Evolutionary conservation across 441 rosid species (phyloP).

Genomic region (Erodium texanum): DNA sequence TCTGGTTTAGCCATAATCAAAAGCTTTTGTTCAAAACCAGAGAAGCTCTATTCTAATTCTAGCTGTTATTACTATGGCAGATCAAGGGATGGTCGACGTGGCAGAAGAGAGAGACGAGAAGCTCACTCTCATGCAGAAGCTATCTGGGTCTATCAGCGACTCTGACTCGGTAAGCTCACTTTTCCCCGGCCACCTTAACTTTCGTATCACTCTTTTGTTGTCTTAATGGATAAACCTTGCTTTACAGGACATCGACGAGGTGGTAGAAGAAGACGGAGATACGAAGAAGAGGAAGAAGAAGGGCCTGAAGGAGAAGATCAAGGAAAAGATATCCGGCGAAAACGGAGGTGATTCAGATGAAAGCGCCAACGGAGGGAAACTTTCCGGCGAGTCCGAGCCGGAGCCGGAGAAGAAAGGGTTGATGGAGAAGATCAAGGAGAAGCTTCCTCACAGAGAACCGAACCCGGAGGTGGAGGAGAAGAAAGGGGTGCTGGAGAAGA

Average conservation of each 20-base stretch:
- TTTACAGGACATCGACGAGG: slow-evolving; percentile 36
- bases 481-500: neutral
- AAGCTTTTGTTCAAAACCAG: neutral
- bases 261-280: slow-evolving; percentile 24
- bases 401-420: neutral
- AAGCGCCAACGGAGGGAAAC: too few relatives aligned
- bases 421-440: neutral
- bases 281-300: slow-evolving; percentile 27
- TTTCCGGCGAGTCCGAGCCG: neutral
- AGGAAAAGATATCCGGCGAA: slow-evolving; percentile 10
- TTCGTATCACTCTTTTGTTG: too few relatives aligned
- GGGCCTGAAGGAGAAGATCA: slow-evolving; percentile 22
- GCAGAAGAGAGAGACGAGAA: slow-evolving; percentile 11
- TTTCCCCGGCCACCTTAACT: too few relatives aligned
- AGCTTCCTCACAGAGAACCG: neutral
- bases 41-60: too few relatives aligned
- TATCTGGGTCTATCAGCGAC: slow-evolving; percentile 27
- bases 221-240: too few relatives aligned
- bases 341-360: too few relatives aligned
- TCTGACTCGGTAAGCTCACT: slow-evolving; percentile 31
- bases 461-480: neutral
- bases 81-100: neutral
- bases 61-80: too few relatives aligned
- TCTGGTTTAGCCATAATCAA: neutral
- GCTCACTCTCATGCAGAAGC: slow-evolving; percentile 25